A percentile compares a stretch with the other conserved stretches of the same genome.
These are phyloP conservation scores for Xylaria intraflava DNA, from an alignment of 495 filamentous ascomycete species.

Conservation along the genomic window DNA sequence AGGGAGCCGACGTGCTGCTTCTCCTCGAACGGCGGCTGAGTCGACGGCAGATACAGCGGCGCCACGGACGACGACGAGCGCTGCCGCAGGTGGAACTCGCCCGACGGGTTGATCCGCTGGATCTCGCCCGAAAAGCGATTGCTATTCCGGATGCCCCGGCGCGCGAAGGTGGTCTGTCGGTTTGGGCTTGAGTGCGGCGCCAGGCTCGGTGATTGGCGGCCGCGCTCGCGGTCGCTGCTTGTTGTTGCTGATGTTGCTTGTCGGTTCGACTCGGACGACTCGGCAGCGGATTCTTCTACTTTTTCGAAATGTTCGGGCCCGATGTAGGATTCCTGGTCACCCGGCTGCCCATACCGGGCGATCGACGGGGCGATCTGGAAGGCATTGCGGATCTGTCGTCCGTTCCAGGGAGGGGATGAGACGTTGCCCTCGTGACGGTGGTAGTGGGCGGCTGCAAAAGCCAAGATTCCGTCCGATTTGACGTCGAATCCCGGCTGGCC, in stretches of 20 bases:
- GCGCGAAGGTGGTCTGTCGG: slow-evolving; percentile 5
- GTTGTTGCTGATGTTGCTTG: neutral
- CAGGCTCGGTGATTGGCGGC: neutral
- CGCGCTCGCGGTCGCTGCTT: neutral
- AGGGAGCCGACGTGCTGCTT: neutral
- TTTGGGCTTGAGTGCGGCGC: slow-evolving; percentile 1
- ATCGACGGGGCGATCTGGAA: slow-evolving; percentile 23
- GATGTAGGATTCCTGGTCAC: neutral
- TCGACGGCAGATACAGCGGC: slow-evolving; percentile 8
- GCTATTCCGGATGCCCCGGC: neutral
- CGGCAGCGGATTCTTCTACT: slow-evolving; percentile 5
- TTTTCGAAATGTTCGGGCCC: slow-evolving; percentile 12
- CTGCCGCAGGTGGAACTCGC: slow-evolving; percentile 12
- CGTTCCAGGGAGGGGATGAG: slow-evolving; percentile 13
- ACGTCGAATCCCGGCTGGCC: slow-evolving; percentile 15
- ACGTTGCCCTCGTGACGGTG: slow-evolving; percentile 7
- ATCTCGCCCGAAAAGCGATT: slow-evolving; percentile 10
- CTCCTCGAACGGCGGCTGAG: neutral
- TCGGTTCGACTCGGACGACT: neutral
- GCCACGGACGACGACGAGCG: slow-evolving; percentile 6
- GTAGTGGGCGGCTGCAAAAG: slow-evolving; percentile 20
- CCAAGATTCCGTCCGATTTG: slow-evolving; percentile 15
- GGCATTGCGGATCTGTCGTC: slow-evolving; percentile 19
- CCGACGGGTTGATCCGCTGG: slow-evolving; percentile 4
- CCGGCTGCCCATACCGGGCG: slow-evolving; percentile 4